Conservation (phyloP, 495 filamentous ascomycete species). For the Trichoderma reesei region DNA sequence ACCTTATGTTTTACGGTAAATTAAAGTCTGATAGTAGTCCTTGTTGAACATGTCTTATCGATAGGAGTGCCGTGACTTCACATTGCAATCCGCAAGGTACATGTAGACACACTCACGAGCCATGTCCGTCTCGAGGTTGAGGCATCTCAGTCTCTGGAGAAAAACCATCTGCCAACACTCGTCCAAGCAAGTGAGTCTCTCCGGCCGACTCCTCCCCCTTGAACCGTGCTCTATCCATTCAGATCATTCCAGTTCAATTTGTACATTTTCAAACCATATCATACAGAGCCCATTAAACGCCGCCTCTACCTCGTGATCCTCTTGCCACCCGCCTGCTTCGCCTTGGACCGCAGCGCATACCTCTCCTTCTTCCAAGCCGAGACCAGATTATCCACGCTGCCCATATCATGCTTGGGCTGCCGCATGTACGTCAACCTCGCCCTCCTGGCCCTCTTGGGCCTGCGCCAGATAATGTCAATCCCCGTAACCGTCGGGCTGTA, state of each 20-base stretch:
- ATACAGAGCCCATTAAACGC: neutral
- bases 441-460: constrained; percentile 72
- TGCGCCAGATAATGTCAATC: constrained; percentile 87
- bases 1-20: too few species aligned
- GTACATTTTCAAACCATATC: constrained; percentile 7
- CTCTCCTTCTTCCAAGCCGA: constrained; percentile 33
- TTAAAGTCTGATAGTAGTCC: too few species aligned
- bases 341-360: constrained; percentile 19
- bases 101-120: too few species aligned
- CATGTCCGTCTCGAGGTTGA: too few species aligned
- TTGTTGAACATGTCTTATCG: too few species aligned
- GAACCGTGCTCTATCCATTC: too few species aligned
- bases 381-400: constrained; percentile 34
- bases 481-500: constrained; percentile 80
- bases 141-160: too few species aligned
- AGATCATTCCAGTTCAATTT: neutral
- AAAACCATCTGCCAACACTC: too few species aligned
- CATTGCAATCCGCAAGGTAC: too few species aligned
- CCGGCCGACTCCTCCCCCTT: too few species aligned
- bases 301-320: neutral
- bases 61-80: too few species aligned
- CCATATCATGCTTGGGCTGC: constrained; percentile 47
- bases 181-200: too few species aligned
- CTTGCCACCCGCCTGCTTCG: neutral
- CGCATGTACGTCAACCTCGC: constrained; percentile 89